Evolutionary conservation across 345 rosid genomes (phyloP).

Genomic region (Citropsis articulata): DNA sequence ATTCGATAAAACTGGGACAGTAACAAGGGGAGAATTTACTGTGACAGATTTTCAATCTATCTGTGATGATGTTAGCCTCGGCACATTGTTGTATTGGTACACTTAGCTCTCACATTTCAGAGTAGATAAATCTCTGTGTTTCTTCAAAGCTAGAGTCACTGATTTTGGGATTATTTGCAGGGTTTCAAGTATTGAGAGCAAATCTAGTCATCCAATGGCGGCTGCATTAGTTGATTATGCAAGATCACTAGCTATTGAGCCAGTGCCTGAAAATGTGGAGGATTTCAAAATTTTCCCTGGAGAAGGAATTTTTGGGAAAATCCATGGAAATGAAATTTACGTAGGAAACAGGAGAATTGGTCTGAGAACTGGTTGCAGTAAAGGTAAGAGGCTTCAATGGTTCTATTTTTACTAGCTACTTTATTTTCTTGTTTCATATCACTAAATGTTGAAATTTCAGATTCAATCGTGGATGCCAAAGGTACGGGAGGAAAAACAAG

Average conservation of each 20-base stretch:
- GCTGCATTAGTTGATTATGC: conserved; percentile 63
- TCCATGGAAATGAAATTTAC: conserved; percentile 58
- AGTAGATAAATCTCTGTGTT: too few relatives aligned
- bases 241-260: conserved; percentile 48
- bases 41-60: conserved; percentile 59
- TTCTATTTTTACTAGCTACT: background rate
- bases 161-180: conserved; percentile 28
- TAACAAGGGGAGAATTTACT: conserved; percentile 85
- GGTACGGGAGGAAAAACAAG: conserved; percentile 45
- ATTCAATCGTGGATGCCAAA: conserved; percentile 30
- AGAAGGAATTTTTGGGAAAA: conserved; percentile 77
- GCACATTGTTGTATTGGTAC: conserved; percentile 69
- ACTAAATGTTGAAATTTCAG: conserved; percentile 14
- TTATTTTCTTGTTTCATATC: background rate
- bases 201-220: conserved; percentile 96
- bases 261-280: conserved; percentile 64
- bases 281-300: conserved; percentile 79
- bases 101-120: too few relatives aligned
- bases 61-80: conserved; percentile 31
- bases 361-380: conserved; percentile 52
- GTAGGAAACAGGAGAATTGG: conserved; percentile 74
- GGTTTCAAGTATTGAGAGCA: conserved; percentile 93
- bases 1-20: conserved; percentile 92
- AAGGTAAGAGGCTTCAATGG: conserved; percentile 33
- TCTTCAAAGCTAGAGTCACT: background rate